Evolutionary conservation across 1,284 basidiomycete genomes (phyloP), one percentile per base, ranked within the genome.

Genomic region (Sporisorium graminicola): DNA sequence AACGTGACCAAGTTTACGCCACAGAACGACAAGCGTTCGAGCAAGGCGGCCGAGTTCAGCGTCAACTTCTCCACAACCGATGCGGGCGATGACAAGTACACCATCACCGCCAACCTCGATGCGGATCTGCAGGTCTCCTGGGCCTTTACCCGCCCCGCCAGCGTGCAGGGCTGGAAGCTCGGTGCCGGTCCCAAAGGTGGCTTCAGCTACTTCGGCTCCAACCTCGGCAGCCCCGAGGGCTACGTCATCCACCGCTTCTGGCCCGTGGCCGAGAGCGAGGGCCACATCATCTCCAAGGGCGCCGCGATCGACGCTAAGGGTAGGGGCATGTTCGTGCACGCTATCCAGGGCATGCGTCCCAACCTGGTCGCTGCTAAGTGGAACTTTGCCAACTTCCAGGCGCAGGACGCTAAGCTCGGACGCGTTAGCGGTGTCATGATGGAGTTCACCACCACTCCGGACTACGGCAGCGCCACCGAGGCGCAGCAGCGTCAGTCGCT

Each of bases 281-380:
- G 95, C 1, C 89, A 91, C 75, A 86, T 98, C 84, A 89, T 94
- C 64, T 86, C 89, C 77, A 89, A 91, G 52, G 95, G 94, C 40
- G 87, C 89, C 58, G 81, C 92, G 18, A 87, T 90, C 65, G 85
- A 90, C 43, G 88, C 91, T 46, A 88, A 90, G 40, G 95, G 94
- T 46, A 88, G 91, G n/a, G 95, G 93, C 42, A 93, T 95, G 91
- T 92, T 98, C 85, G 90, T 97, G 24, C 94, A 97, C 86, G 96
- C 97, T 29, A 96, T 99, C 86, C 97, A 99, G 86, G 96, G 95
- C 82, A 98, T 99, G 94, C 91, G 95, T 12, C 94, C 95, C 59
- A 94, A 99, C 87, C 90, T 95, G 62, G 91, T 98, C 73, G 97
- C 97, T 5, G 88, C 93, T 18, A 88, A 91, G 24, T 99, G 97